Evolutionary conservation across 1,139 yeast genomes (phyloP), one percentile per base, ranked within the genome.

Genomic region (Yamadazyma dendronema): DNA sequence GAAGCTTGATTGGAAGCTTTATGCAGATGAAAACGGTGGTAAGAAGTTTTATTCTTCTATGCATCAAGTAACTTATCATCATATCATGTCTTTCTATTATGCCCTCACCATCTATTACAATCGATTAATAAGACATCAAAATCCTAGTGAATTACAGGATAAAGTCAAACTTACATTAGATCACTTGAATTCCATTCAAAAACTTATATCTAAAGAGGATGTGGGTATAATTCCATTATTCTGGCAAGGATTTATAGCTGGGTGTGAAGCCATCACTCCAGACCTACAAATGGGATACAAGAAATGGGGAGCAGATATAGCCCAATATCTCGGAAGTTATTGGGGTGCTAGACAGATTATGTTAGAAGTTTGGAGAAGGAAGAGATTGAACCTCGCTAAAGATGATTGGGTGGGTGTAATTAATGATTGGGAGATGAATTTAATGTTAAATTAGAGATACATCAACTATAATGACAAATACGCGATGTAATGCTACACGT

Each of bases 201-300:
- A 60, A 31, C 64, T 86, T 33, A 75, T 79, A 28, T 74, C 77
- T 11, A 59, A 65, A n/a, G 72, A 71, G 24, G 68, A 74, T 33
- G 81, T 75, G 1, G 72, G 76, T 22, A 81, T 86, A 34, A 78
- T 84, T 27, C 96, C 96, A 3, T 64, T 87, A 28, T 79, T 87
- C 52, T 88, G 95, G 90, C 94, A 86, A 53, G 95, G 94, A 0
- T 88, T 88, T 48, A 83, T 88, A 35, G 92, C 94, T 0, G 96
- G 95, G 0, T 84, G 95, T 53, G 89, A 86, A 46, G 86, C 94
- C 3, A 74, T 76, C 37, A 76, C 82, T 3, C 50, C 61, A 1
- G 69, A 68, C 28, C 60, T 82, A 31, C 92, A 86, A 47, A 60
- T 71, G 44, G 82, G 88, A 24, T 87, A 79, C 61, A 81, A 79